Evolutionary conservation across 805 yeast species (phyloP).

Genomic region (Ascoidea rubescens): DNA sequence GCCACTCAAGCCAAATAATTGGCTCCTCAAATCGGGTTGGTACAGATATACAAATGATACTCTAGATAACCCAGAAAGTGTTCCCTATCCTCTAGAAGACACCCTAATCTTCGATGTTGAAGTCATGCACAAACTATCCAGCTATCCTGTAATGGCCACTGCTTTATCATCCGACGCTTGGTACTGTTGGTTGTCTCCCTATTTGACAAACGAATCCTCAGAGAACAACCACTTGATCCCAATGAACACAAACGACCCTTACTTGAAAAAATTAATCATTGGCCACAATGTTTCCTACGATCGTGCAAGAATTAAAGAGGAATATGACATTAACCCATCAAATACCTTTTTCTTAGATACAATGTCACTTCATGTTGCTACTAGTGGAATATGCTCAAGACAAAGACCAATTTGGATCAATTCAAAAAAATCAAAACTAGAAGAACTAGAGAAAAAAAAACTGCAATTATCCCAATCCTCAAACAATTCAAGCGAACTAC

Average conservation of each 20-base stretch:
- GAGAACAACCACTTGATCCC: slow-evolving; percentile 59
- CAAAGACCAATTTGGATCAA: slow-evolving; percentile 73
- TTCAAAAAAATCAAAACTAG: slow-evolving; percentile 25
- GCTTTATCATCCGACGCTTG: slow-evolving; percentile 70
- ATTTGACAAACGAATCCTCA: slow-evolving; percentile 38
- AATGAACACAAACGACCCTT: slow-evolving; percentile 31
- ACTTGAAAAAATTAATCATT: slow-evolving; percentile 42
- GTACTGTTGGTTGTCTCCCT: slow-evolving; percentile 94
- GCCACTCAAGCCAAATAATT: slow-evolving; percentile 30
- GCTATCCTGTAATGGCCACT: slow-evolving; percentile 67
- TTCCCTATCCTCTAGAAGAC: slow-evolving; percentile 57
- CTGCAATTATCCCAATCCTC: slow-evolving; percentile 12
- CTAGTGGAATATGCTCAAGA: slow-evolving; percentile 83
- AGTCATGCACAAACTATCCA: slow-evolving; percentile 60
- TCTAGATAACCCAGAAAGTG: slow-evolving; percentile 30
- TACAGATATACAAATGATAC: slow-evolving; percentile 45
- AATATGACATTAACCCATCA: slow-evolving; percentile 53
- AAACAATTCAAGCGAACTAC: slow-evolving; percentile 11
- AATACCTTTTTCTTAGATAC: slow-evolving; percentile 79
- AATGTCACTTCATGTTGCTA: slow-evolving; percentile 84
- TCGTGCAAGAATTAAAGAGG: slow-evolving; percentile 75
- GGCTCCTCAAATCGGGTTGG: slow-evolving; percentile 72
- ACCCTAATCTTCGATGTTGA: slow-evolving; percentile 83
- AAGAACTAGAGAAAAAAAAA: slow-evolving; percentile 4
- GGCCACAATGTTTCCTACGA: slow-evolving; percentile 92